These are phyloP conservation scores for Elsinoe australis DNA, from an alignment of 2,329 filamentous ascomycete genomes.

Conservation along the genomic window DNA sequence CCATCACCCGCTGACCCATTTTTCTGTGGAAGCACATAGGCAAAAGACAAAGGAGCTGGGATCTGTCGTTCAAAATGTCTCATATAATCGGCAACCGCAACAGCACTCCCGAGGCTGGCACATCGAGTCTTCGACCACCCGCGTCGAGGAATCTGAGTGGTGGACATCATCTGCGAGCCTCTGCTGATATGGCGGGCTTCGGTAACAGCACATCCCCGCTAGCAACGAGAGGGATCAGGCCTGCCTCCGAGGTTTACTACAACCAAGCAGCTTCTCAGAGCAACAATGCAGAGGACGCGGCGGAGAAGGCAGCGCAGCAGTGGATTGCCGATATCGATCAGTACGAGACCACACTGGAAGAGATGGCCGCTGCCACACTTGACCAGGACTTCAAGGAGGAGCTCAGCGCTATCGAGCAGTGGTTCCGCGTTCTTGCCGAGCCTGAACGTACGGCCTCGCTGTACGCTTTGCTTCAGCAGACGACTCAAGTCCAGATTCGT, in stretches of 20 bases:
- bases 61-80: conserved; percentile 35
- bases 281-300: conserved; percentile 67
- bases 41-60: neutral
- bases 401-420: conserved; percentile 96
- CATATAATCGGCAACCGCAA: conserved; percentile 67
- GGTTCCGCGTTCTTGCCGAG: conserved; percentile 96
- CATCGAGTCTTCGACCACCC: conserved; percentile 73
- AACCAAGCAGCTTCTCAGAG: conserved; percentile 64
- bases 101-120: conserved; percentile 88
- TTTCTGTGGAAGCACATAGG: neutral
- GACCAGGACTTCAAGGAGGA: conserved; percentile 99
- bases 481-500: conserved; percentile 94
- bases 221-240: conserved; percentile 72
- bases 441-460: conserved; percentile 91
- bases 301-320: conserved; percentile 91
- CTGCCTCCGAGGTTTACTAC: conserved; percentile 87
- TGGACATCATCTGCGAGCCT: conserved; percentile 82
- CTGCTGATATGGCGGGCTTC: conserved; percentile 89
- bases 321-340: conserved; percentile 99
- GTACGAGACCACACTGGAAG: conserved; percentile 95
- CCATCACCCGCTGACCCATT: neutral
- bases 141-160: conserved; percentile 68
- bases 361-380: conserved; percentile 97
- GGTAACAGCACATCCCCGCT: conserved; percentile 51
- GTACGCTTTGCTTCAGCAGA: conserved; percentile 94